Evolutionary conservation across 2,329 filamentous ascomycete species (phyloP).

Genomic region (Colletotrichum nymphaeae): DNA sequence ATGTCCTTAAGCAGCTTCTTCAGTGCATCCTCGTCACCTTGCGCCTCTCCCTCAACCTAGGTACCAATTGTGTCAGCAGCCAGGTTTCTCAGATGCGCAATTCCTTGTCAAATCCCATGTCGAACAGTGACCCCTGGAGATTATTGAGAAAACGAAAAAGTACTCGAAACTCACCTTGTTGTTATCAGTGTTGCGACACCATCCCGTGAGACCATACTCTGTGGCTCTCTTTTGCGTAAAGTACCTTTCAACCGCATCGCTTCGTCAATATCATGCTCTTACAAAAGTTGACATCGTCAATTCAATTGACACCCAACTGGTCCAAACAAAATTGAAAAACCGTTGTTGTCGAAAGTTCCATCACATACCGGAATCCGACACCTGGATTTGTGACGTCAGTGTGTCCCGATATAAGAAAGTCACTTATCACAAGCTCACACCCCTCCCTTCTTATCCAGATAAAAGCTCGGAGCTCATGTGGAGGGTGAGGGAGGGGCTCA

Average conservation of each 20-base stretch:
- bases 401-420: neutral
- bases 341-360: neutral
- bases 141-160: neutral
- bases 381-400: constrained; percentile 53
- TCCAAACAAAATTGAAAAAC: neutral
- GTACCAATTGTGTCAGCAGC: constrained; percentile 36
- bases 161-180: constrained; percentile 57
- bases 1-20: constrained; percentile 79
- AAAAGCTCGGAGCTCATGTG: constrained; percentile 41
- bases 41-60: constrained; percentile 90
- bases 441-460: constrained; percentile 18
- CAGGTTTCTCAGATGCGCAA: neutral
- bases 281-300: too few relatives aligned
- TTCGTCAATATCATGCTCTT: neutral
- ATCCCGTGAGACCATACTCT: constrained; percentile 65
- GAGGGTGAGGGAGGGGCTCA: constrained; percentile 58
- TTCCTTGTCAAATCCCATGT: too few relatives aligned
- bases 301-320: neutral
- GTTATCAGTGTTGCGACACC: constrained; percentile 69
- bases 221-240: constrained; percentile 65
- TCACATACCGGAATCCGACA: constrained; percentile 64
- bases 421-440: constrained; percentile 2
- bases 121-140: neutral
- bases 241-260: constrained; percentile 50
- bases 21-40: constrained; percentile 76